Conservation (phyloP, 2,329 filamentous ascomycete genomes). For the Diaporthe sp. region DNA sequence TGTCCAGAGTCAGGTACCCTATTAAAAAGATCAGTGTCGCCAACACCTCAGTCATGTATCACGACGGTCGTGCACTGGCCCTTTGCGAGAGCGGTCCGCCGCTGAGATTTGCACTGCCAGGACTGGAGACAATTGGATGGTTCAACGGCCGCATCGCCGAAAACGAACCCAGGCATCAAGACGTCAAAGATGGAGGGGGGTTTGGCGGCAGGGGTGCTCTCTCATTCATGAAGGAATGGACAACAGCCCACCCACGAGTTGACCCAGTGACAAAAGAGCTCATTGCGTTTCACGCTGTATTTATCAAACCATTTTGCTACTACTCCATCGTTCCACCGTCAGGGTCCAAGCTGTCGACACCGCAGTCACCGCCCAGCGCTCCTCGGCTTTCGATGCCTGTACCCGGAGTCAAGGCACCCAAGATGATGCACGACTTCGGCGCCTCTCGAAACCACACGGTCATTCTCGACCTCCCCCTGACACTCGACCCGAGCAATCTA, state of each 20-base stretch:
- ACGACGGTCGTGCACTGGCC: conserved; percentile 76
- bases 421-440: conserved; percentile 84
- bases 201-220: conserved; percentile 69
- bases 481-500: conserved; percentile 73
- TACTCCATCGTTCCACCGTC: conserved; percentile 64
- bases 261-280: conserved; percentile 75
- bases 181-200: conserved; percentile 38
- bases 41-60: conserved; percentile 75
- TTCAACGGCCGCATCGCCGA: conserved; percentile 72
- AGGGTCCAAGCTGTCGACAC: background rate
- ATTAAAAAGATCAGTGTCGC: conserved; percentile 79
- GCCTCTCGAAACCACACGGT: conserved; percentile 73
- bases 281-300: conserved; percentile 76
- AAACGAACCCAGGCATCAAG: conserved; percentile 53
- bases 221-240: conserved; percentile 78
- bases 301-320: conserved; percentile 74
- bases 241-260: conserved; percentile 76
- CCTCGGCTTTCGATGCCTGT: conserved; percentile 65
- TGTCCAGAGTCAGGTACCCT: conserved; percentile 66
- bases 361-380: conserved; percentile 34
- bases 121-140: conserved; percentile 78
- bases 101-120: conserved; percentile 73
- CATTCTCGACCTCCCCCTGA: conserved; percentile 77
- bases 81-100: conserved; percentile 80
- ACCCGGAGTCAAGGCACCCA: conserved; percentile 71